Percentiles rank a stretch among this genome's conserved stretches.
phyloP scores from a whole-genome alignment of 441 rosid genomes.

The Mallotus japonicus region DNA sequence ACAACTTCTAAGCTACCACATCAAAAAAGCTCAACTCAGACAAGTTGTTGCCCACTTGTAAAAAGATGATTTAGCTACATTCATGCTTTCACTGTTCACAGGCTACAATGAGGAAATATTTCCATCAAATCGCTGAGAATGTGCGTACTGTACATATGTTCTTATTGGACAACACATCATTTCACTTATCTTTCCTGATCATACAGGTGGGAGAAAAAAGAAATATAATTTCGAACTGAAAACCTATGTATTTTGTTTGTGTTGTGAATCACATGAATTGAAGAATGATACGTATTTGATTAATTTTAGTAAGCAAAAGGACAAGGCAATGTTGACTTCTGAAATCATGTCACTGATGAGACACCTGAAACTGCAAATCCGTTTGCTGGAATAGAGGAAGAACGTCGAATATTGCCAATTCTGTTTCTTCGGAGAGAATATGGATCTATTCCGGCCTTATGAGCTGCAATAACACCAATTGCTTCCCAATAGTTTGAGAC shows the following conservation, averaged over 20 bases:
- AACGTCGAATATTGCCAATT: conserved; percentile 32
- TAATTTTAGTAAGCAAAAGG: not conserved
- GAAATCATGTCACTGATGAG: conserved; percentile 15
- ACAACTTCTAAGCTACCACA: not conserved
- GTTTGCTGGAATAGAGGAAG: conserved; percentile 24
- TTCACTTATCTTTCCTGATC: too few species aligned
- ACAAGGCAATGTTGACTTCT: not conserved
- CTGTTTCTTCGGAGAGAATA: conserved; percentile 46
- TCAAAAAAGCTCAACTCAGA: too few species aligned
- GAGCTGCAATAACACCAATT: conserved; percentile 60
- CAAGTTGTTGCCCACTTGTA: not conserved
- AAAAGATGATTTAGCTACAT: too few species aligned
- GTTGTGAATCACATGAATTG: not conserved
- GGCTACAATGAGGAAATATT: too few species aligned
- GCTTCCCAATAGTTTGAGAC: conserved; percentile 75
- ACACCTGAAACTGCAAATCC: conserved; percentile 36
- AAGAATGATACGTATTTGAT: conserved; percentile 2
- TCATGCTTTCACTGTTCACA: too few species aligned
- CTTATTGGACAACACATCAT: too few species aligned
- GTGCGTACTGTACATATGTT: too few species aligned
- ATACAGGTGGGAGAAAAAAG: too few species aligned
- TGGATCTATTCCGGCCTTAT: conserved; percentile 62
- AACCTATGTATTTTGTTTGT: too few species aligned
- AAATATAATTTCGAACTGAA: too few species aligned
- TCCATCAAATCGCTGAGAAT: too few species aligned